A percentile compares a stretch with the other conserved stretches of the same genome.
Conservation (phyloP, 2,329 filamentous ascomycete species). For the Colletotrichum zoysiae region DNA sequence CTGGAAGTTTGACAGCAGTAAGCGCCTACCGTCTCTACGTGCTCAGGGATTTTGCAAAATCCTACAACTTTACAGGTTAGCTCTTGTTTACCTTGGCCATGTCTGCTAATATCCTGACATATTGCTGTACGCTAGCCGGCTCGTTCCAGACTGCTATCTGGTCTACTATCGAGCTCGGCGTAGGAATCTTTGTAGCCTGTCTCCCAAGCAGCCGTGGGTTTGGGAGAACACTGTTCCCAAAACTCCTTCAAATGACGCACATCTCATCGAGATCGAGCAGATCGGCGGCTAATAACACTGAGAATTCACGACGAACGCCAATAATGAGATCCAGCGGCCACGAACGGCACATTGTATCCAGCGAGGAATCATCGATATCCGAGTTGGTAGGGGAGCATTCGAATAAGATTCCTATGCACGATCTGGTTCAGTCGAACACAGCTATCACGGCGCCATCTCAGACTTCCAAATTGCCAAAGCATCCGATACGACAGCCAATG, state of each 20-base stretch:
- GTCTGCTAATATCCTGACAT: background rate
- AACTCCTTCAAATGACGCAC: background rate
- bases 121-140: background rate
- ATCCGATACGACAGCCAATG: background rate
- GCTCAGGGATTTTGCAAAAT: background rate
- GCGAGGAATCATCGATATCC: background rate
- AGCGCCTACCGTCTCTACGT: background rate
- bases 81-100: background rate
- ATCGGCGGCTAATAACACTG: background rate
- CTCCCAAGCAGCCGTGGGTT: background rate
- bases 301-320: background rate
- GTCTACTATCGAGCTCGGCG: background rate
- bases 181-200: background rate
- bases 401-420: background rate
- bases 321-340: background rate
- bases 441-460: background rate
- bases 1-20: background rate
- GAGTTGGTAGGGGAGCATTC: background rate
- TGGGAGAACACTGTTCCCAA: background rate
- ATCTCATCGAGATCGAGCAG: background rate
- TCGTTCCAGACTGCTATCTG: background rate
- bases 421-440: background rate
- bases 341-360: background rate
- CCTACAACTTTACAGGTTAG: background rate
- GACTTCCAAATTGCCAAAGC: background rate